Conservation (phyloP, 768 basidiomycete genomes). For the Ramaria rubella region DNA sequence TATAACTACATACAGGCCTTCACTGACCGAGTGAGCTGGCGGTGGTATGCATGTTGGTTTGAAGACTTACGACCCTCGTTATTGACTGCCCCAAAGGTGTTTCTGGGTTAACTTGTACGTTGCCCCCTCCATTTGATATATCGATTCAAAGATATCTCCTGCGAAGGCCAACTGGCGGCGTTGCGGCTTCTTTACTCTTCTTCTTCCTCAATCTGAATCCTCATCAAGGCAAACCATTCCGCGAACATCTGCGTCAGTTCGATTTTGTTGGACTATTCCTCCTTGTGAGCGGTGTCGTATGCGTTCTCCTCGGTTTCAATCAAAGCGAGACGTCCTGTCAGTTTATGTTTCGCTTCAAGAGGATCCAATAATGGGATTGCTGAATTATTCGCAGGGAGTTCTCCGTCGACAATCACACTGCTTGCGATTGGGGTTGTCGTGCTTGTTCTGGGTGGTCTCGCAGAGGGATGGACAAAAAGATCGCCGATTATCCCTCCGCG, state of each 20-base stretch:
- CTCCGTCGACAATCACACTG: constrained; percentile 52
- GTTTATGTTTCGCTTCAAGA: constrained; percentile 17
- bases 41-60: constrained; percentile 29
- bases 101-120: constrained; percentile 3
- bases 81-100: constrained; percentile 13
- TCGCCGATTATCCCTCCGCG: constrained; percentile 72
- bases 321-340: constrained; percentile 60
- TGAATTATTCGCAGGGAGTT: constrained; percentile 41
- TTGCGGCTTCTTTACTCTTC: constrained; percentile 56
- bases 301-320: constrained; percentile 67
- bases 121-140: constrained; percentile 11
- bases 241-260: constrained; percentile 55
- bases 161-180: constrained; percentile 62
- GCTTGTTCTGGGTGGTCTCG: constrained; percentile 45
- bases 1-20: constrained; percentile 19
- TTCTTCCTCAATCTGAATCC: constrained; percentile 79
- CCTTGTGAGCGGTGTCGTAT: constrained; percentile 59
- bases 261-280: constrained; percentile 65
- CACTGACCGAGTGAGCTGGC: constrained; percentile 33
- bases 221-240: constrained; percentile 49
- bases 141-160: constrained; percentile 3
- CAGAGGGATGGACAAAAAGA: constrained; percentile 55
- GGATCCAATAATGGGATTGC: neutral
- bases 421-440: constrained; percentile 52
- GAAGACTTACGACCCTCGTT: neutral